Base-by-base conservation (phyloP, 2,329 filamentous ascomycete genomes). In the Aspergillus sp. region DNA sequence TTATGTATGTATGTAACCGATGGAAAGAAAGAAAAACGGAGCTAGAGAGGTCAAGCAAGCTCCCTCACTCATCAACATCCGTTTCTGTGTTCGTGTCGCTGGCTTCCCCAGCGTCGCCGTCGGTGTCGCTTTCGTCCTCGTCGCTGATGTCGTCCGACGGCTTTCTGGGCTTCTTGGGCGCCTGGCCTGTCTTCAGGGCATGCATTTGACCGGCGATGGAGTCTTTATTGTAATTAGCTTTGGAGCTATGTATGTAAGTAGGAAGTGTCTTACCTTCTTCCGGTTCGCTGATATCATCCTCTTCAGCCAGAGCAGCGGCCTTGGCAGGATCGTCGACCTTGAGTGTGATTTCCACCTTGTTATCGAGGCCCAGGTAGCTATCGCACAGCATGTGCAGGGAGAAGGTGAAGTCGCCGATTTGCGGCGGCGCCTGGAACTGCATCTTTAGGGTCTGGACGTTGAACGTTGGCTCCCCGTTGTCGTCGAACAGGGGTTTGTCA, bases 201-300 rank as follows among this genome's bases (percentile, higher is more conserved):
- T 80, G 79, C 84, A 94, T 91, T 62, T 93, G 85, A 39, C 86
- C 86, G 30, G 86, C 88, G 45, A 95, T 71, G 2, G 86, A 86
- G 63, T 93, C 86, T 93, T 43, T 33, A 17, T 17, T 26, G 14
- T 24, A 14, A 35, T 49, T 37, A 49, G 43, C 38, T 35, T 39
- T 33, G 36, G 61, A 44, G 13, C 30, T 35, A 16, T 34, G 30
- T 25, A 15, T 8, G 13, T 42, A 35, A 20, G 12, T n/a, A 24
- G 15, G 15, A 24, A 28, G 26, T 11, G 31, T 69, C 80, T 69
- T 72, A 94, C 91, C 91, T 70, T 98, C 91, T 43, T 96, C 91
- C 22, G 93, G 91, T 59, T 98, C 91, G 55, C 85, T 93, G 45
- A 98, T 98, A 37, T 98, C 91, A 50, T 94, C 91, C 46, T 95